phyloP scores from a whole-genome alignment of 805 yeast species.

The Kluyveromyces starmeri region DNA sequence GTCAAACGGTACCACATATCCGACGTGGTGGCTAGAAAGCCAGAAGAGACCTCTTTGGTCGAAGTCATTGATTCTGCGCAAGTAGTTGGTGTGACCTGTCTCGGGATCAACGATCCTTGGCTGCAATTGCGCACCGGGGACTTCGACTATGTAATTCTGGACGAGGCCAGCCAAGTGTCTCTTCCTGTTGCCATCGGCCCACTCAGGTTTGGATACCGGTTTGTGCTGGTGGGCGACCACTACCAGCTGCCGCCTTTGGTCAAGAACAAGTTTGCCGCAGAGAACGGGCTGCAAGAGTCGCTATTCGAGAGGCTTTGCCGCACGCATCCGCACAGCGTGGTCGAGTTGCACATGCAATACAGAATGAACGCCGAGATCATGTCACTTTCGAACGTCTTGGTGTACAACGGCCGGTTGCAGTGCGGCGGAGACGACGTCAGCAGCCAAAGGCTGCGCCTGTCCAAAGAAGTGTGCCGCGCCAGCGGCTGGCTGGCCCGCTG shows the following conservation, averaged over 20 bases:
- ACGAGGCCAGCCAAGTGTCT: slow-evolving; percentile 94
- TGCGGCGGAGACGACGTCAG: slow-evolving; percentile 69
- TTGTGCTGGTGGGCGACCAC: slow-evolving; percentile 94
- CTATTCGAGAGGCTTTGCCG: slow-evolving; percentile 70
- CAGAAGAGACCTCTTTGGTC: slow-evolving; percentile 32
- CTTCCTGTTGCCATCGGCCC: slow-evolving; percentile 91
- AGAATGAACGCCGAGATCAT: slow-evolving; percentile 89
- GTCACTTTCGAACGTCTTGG: slow-evolving; percentile 68
- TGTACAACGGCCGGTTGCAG: slow-evolving; percentile 65
- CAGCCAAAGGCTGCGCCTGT: slow-evolving; percentile 30
- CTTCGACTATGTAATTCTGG: slow-evolving; percentile 91
- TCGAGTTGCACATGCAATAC: slow-evolving; percentile 73
- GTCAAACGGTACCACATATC: slow-evolving; percentile 35
- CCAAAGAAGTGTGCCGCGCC: background rate
- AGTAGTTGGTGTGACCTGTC: slow-evolving; percentile 83
- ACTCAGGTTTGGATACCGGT: slow-evolving; percentile 61
- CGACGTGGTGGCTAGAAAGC: slow-evolving; percentile 33
- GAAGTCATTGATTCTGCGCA: slow-evolving; percentile 51
- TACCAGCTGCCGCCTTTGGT: slow-evolving; percentile 88
- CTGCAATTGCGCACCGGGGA: slow-evolving; percentile 32
- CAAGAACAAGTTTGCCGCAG: slow-evolving; percentile 52
- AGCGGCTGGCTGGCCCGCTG: slow-evolving; percentile 49
- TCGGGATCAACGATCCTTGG: slow-evolving; percentile 43
- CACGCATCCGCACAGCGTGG: slow-evolving; percentile 63
- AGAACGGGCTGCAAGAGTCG: slow-evolving; percentile 53